Base-by-base conservation (phyloP, 306 rosid species). In the Glycine latifolia region DNA sequence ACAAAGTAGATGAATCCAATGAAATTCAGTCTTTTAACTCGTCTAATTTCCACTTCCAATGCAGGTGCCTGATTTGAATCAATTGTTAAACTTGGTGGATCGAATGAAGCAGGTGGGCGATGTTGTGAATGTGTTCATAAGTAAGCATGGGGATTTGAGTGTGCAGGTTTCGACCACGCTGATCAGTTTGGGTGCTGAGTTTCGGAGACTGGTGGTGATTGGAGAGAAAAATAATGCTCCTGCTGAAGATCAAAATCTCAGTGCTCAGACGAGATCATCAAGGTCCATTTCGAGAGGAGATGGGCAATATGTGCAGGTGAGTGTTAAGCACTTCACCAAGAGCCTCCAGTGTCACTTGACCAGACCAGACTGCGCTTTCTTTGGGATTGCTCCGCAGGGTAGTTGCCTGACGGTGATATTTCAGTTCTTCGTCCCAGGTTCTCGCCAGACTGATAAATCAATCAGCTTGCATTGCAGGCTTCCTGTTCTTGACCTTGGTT, bases 321-420 rank as follows among this genome's bases (percentile, higher is more conserved):
- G 97, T 67, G 91, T 95, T 82, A 91, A 87, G 94, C 99, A 95
- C 79, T 95, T 95, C 46, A 91, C 93, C 3, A 95, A 91, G 89
- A 90, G 98, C 83, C 94, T 95, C 53, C 97, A 92, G 75, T 91
- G 87, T 86, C 91, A 93, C 86, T 82, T 95, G 93, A 87, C 94
- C 75, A 93, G 92, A 87, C 99, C 99, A n/a, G 98, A 95, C 83
- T 93, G 94, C 46, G 89, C 99, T 84, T 95, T 93, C 90, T 95
- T 93, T 85, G 98, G 99, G 58, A 91, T 95, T 73, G 89, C 92
- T 66, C 90, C 92, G 0, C 94, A 77, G 82, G 95, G 94, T 5
- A 91, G 96, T 77, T 95, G 93, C 87, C 85, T 95, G 91, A 93
- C 91, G 0, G 94, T 95, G 48, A 79, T 86, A 73, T 87, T 87